A percentile compares a stretch with the other conserved stretches of the same genome.
These are phyloP conservation scores for Pseudomonodictys pantanalensis DNA, from an alignment of 495 filamentous ascomycete genomes.

Conservation along the genomic window DNA sequence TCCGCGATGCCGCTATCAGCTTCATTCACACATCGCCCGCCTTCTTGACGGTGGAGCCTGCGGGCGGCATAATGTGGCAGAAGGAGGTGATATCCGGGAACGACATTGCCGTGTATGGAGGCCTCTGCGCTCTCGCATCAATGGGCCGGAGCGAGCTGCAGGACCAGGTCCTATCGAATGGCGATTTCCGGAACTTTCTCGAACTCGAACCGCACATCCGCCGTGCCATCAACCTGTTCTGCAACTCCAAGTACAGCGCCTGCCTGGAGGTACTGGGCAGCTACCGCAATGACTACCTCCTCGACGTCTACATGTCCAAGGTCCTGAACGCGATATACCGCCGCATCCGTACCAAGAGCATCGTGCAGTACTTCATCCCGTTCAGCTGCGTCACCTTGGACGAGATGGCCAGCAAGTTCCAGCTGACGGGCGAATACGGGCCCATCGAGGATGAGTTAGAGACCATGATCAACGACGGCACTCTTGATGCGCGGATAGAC, in stretches of 20 bases:
- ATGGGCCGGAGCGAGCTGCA: slow-evolving; percentile 80
- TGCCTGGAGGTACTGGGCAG: slow-evolving; percentile 79
- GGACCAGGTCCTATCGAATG: slow-evolving; percentile 70
- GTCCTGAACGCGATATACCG: slow-evolving; percentile 69
- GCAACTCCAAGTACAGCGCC: slow-evolving; percentile 77
- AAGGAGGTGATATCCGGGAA: slow-evolving; percentile 73
- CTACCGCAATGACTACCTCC: slow-evolving; percentile 78
- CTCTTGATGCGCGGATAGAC: slow-evolving; percentile 79
- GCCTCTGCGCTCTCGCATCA: slow-evolving; percentile 82
- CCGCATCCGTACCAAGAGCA: slow-evolving; percentile 79
- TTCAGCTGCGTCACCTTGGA: slow-evolving; percentile 44
- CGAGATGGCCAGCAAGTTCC: slow-evolving; percentile 40
- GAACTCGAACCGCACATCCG: slow-evolving; percentile 94
- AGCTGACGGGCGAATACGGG: slow-evolving; percentile 40
- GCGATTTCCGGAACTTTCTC: slow-evolving; percentile 77
- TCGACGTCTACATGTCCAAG: slow-evolving; percentile 81
- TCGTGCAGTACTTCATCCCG: slow-evolving; percentile 73
- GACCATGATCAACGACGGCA: slow-evolving; percentile 66
- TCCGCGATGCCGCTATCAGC: slow-evolving; percentile 65
- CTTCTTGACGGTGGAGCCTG: slow-evolving; percentile 49
- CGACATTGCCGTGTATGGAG: slow-evolving; percentile 89
- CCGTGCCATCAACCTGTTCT: slow-evolving; percentile 82
- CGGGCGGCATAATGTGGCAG: slow-evolving; percentile 37
- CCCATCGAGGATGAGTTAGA: slow-evolving; percentile 74
- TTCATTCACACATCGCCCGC: slow-evolving; percentile 60